Evolutionary conservation across 2,329 filamentous ascomycete genomes (phyloP), one percentile per base, ranked within the genome.

Genomic region (Colletotrichum noveboracense): DNA sequence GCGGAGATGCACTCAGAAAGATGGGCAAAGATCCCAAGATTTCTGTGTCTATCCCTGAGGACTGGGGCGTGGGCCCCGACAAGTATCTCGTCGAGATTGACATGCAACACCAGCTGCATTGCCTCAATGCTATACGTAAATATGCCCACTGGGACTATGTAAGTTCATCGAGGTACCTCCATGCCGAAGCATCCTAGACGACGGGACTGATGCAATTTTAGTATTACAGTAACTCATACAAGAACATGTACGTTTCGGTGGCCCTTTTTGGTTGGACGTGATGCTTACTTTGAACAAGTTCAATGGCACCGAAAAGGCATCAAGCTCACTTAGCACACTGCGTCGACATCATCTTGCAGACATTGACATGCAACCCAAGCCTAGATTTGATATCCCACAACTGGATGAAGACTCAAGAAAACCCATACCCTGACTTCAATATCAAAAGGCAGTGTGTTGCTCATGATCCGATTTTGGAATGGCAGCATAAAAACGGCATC

Each of bases 361-460:
- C 74, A 0, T 34, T 76, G 21, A 76, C 74, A 6, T 76, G 74
- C 48, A 68, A 74, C 4, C 74, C 74, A 18, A 69, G 64, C 21
- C 30, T 76, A 2, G 74, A 76, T 32, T 14, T 76, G 2, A 76
- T 76, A 3, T 74, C 74, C 0, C 74, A 76, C 5, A 74, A 74
- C 32, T 76, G 74, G 74, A 76, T 76, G 74, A 65, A 58, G 13
- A 76, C 74, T 0, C 74, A 76, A 4, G 64, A 74, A 6, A 76
- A 76, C 43, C 74, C 74, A 0, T 76, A 76, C 5, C 74, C 74
- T 4, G 74, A 76, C 7, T 76, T 76, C 52, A 76, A 76, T 14
- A 76, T 76, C 28, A 76, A 76, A 7, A 48, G 74, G 74, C 74
- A 76, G 34, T 76, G 74, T 3, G 65, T 76, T 3, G 64, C 74